A percentile compares a stretch with the other conserved stretches of the same genome.
These are phyloP conservation scores for Claviceps sp. DNA, from an alignment of 2,329 filamentous ascomycete species.

Conservation along the genomic window DNA sequence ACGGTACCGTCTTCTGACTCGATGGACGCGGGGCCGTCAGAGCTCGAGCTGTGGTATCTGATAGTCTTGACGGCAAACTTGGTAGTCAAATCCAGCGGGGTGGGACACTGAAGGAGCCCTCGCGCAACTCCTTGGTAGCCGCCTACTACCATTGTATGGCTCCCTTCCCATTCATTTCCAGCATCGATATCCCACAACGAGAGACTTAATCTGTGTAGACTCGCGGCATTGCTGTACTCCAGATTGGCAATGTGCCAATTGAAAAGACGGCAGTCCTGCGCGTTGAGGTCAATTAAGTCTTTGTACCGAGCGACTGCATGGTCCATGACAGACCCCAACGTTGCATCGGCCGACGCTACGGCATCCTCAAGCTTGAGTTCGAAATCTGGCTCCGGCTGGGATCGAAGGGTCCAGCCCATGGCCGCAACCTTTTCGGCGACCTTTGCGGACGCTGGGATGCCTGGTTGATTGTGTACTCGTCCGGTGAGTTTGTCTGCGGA, in stretches of 20 bases:
- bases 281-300: constrained; percentile 64
- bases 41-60: constrained; percentile 40
- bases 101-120: constrained; percentile 67
- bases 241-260: constrained; percentile 99
- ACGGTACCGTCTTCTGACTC: constrained; percentile 65
- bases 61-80: constrained; percentile 62
- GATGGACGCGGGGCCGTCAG: constrained; percentile 40
- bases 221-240: constrained; percentile 92
- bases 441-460: constrained; percentile 53
- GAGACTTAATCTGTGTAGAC: constrained; percentile 74
- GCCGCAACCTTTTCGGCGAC: constrained; percentile 63
- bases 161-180: constrained; percentile 92
- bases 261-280: constrained; percentile 77
- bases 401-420: constrained; percentile 71
- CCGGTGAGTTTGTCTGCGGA: constrained; percentile 59
- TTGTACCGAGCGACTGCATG: constrained; percentile 83
- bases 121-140: constrained; percentile 91
- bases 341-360: constrained; percentile 52
- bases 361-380: constrained; percentile 60
- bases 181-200: constrained; percentile 94
- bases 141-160: constrained; percentile 84
- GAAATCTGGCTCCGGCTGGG: constrained; percentile 45
- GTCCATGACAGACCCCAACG: constrained; percentile 82
- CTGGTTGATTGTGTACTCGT: constrained; percentile 56
- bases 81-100: constrained; percentile 62